phyloP scores from a whole-genome alignment of 768 basidiomycete species.

The Neoboletus subvelutipes region DNA sequence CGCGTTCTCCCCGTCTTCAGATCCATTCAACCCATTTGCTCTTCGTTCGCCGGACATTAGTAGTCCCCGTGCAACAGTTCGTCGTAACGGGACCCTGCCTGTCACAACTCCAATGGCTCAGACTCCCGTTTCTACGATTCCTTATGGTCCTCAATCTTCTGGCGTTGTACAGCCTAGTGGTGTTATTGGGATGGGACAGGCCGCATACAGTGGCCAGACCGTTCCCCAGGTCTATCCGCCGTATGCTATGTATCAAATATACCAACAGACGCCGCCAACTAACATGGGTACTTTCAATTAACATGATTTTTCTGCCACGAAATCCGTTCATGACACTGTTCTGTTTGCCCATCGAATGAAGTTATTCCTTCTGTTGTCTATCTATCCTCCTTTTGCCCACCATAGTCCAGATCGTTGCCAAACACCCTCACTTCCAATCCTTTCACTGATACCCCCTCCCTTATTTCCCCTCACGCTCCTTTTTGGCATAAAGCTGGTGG shows the following conservation, averaged over 20 bases:
- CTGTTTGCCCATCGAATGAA: conserved; percentile 30
- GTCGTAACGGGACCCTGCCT: conserved; percentile 41
- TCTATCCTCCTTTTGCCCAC: conserved; percentile 30
- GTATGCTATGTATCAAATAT: conserved; percentile 78
- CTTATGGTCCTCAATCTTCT: conserved; percentile 63
- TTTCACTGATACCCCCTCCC: conserved; percentile 31
- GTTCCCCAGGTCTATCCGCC: conserved; percentile 70
- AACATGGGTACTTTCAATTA: conserved; percentile 75
- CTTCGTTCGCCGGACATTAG: conserved; percentile 48
- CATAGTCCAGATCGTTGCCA: conserved; percentile 28
- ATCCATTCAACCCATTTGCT: conserved; percentile 60
- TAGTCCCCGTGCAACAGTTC: conserved; percentile 50
- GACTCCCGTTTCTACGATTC: conserved; percentile 35
- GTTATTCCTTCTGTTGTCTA: conserved; percentile 34
- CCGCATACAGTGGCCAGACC: conserved; percentile 61
- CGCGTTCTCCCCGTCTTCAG: conserved; percentile 50
- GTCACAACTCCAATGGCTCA: conserved; percentile 34
- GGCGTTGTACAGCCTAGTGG: conserved; percentile 54
- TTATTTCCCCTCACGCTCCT: conserved; percentile 24
- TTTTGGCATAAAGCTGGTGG: conserved; percentile 23
- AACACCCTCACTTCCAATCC: conserved; percentile 22
- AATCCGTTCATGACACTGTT: conserved; percentile 43
- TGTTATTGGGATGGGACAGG: conserved; percentile 64
- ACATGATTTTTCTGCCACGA: conserved; percentile 33
- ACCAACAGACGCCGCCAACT: conserved; percentile 74